phyloP scores from a whole-genome alignment of 2,329 filamentous ascomycete genomes.

The Paecilomyces fulvus region DNA sequence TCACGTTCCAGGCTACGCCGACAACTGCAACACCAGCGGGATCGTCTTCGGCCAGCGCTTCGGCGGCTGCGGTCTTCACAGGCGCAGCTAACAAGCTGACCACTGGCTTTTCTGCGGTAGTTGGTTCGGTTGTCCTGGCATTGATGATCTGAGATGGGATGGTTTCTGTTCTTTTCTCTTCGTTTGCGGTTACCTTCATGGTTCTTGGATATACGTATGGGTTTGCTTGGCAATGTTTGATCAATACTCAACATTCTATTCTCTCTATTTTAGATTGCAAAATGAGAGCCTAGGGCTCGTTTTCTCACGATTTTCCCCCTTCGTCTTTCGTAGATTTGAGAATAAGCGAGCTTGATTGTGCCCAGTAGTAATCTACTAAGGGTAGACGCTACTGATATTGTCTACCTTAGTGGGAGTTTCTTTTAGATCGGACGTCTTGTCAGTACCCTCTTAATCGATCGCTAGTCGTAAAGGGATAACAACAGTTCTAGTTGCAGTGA shows the following conservation, averaged over 20 bases:
- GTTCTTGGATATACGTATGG: neutral
- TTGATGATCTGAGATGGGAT: neutral
- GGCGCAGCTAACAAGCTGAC: constrained; percentile 2
- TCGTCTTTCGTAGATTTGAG: too few species aligned
- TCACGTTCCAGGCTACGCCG: neutral
- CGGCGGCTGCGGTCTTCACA: constrained; percentile 2
- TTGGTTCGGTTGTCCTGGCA: neutral
- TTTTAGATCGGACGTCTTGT: too few species aligned
- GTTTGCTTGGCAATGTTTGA: neutral
- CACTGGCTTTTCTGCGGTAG: neutral
- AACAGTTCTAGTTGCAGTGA: too few species aligned
- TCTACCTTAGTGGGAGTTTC: too few species aligned
- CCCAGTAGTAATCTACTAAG: too few species aligned
- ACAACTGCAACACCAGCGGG: neutral
- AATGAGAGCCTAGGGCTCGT: neutral
- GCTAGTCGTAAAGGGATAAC: too few species aligned
- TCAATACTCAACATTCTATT: neutral
- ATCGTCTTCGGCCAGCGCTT: neutral
- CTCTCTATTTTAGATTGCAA: neutral
- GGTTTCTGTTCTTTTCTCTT: neutral
- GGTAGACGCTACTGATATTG: too few species aligned
- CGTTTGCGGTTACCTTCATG: neutral
- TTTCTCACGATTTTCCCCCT: neutral
- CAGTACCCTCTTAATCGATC: too few species aligned
- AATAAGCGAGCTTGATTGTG: too few species aligned